Evolutionary conservation across 179 eudicot genomes (phyloP), one percentile per base, ranked within the genome.

Genomic region (Beta macrorhiza): DNA sequence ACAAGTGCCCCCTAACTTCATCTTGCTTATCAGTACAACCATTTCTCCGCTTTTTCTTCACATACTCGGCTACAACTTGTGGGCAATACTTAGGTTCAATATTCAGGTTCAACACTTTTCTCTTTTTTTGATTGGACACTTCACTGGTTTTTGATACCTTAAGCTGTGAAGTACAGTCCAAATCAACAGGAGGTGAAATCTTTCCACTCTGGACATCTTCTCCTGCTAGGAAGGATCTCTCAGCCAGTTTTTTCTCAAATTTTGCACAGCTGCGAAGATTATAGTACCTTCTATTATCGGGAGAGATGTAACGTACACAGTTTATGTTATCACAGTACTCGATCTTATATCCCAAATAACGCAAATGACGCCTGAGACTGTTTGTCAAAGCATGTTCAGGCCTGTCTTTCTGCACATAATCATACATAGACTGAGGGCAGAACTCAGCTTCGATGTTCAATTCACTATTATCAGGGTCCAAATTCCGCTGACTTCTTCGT

Each of bases 1-100:
- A 62, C 62, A 95, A 89, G 84, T 95, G 97, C 77, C 83, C 86
- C 78, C 88, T 90, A 72, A 88, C 99, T 82, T 86, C 78, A 14
- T 51, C n/a, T 58, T 56, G 59, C 74, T 88, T 59, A 16, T 62
- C 77, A 61, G 16, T 49, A 10, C 42, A 29, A 67, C 2, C 67
- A 45, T 5, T 13, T 11, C 20, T 68, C 22, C 56, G 0, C 16
- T 0, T 55, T 32, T 20, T 44, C 53, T 82, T 55, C 9, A 25
- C 70, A 79, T 92, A 95, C 25, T 82, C 79, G 19, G 22, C 32
- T 13, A 94, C 76, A 76, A 90, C 89, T 67, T 84, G 80, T 22
- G 97, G 96, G 81, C 87, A 87, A 82, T 84, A 89, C 83, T 81
- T 80, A 82, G 96, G 82, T 61, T 80, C 86, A 83, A 90, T 73